Percentiles rank a stretch among this genome's conserved stretches.
Conservation (phyloP, 768 basidiomycete species). For the Trichaptum fuscoviolaceum region DNA sequence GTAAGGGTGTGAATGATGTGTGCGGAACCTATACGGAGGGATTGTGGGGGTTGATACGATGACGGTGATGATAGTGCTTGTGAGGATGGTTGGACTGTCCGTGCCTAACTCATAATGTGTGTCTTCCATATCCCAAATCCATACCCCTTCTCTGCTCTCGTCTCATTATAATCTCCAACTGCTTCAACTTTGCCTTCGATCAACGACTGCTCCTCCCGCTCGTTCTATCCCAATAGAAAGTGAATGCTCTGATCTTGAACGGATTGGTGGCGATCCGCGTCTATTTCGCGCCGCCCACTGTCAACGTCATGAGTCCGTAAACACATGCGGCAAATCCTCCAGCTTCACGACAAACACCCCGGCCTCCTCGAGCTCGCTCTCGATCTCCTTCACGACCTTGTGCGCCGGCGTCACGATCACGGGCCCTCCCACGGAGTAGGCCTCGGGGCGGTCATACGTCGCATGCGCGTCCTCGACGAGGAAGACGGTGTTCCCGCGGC, state of each 20-base stretch:
- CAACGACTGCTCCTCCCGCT: not conserved
- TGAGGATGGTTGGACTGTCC: not conserved
- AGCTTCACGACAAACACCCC: conserved; percentile 63
- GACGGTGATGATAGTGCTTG: not conserved
- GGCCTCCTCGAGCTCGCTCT: conserved; percentile 63
- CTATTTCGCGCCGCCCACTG: not conserved
- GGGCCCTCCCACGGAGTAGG: conserved; percentile 47
- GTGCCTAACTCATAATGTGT: not conserved
- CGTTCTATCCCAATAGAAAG: not conserved
- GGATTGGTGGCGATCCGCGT: not conserved
- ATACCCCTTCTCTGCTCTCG: not conserved
- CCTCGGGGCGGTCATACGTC: conserved; percentile 62
- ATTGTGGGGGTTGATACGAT: not conserved
- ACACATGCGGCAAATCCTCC: conserved; percentile 56
- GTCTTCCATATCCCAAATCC: not conserved
- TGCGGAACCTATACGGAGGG: not conserved
- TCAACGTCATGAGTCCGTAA: conserved; percentile 42
- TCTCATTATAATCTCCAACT: not conserved
- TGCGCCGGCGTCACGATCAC: conserved; percentile 38
- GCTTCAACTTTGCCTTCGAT: not conserved
- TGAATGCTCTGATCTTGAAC: not conserved
- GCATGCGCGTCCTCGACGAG: conserved; percentile 61
- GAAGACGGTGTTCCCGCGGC: conserved; percentile 60
- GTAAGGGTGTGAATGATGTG: not conserved
- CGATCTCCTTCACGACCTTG: conserved; percentile 53